A percentile compares a stretch with the other conserved stretches of the same genome.
Evolutionary conservation across 345 rosid species (phyloP).

Genomic region (Bruguiera sexangula): DNA sequence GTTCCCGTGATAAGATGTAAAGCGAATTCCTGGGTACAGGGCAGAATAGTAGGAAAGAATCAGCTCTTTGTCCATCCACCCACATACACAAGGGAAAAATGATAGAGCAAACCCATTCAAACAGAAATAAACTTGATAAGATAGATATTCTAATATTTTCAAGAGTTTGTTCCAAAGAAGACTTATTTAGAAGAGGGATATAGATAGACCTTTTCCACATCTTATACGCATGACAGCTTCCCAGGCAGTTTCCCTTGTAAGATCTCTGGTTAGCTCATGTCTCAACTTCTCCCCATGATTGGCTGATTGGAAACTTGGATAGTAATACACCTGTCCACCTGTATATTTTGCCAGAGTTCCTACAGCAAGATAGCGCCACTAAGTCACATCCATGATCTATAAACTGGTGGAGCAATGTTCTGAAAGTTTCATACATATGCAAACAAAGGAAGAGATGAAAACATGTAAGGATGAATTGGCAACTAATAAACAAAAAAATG

Average conservation of each 20-base stretch:
- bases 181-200: background rate
- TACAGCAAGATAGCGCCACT: constrained; percentile 20
- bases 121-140: background rate
- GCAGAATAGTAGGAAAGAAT: background rate
- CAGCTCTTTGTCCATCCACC: constrained; percentile 3
- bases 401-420: background rate
- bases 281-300: constrained; percentile 78
- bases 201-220: constrained; percentile 88
- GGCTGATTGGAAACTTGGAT: constrained; percentile 78
- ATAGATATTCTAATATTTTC: background rate
- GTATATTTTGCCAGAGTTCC: constrained; percentile 95
- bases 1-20: constrained; percentile 93
- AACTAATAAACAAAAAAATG: no score
- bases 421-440: background rate
- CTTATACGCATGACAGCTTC: constrained; percentile 99
- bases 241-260: constrained; percentile 99
- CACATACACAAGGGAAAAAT: background rate
- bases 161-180: background rate
- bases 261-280: constrained; percentile 88
- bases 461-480: no score
- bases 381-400: background rate
- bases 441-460: background rate
- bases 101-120: background rate
- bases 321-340: constrained; percentile 93
- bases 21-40: constrained; percentile 68